phyloP scores from a whole-genome alignment of 2,329 filamentous ascomycete species.

The Cyphellophora attinorum region DNA sequence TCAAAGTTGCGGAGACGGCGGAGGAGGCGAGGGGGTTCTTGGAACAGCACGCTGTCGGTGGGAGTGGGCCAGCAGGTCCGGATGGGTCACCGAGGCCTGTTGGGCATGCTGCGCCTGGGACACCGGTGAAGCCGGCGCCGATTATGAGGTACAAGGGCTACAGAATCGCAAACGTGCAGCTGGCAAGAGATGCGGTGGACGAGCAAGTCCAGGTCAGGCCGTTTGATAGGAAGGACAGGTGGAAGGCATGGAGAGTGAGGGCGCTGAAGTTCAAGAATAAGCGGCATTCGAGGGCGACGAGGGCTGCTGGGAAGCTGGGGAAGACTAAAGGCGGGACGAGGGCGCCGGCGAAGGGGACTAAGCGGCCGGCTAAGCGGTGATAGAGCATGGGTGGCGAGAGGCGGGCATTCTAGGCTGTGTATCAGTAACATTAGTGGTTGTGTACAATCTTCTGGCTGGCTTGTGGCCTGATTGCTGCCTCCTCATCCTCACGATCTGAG shows the following conservation, averaged over 20 bases:
- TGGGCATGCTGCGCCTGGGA: conserved; percentile 10
- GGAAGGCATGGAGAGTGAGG: conserved; percentile 56
- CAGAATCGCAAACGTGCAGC: conserved; percentile 44
- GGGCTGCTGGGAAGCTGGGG: conserved; percentile 55
- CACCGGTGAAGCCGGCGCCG: conserved; percentile 19
- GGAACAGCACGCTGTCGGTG: conserved; percentile 3
- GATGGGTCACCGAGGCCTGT: conserved; percentile 6
- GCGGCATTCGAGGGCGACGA: conserved; percentile 46
- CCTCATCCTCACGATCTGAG: no score
- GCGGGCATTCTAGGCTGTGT: no score
- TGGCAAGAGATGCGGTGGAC: conserved; percentile 30
- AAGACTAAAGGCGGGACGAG: conserved; percentile 45
- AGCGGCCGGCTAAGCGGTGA: no score
- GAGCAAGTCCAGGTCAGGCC: conserved; percentile 46
- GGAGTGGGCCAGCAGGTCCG: conserved; percentile 12
- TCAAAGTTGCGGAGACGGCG: conserved; percentile 16
- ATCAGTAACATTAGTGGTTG: no score
- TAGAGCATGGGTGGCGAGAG: no score
- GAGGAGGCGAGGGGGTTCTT: conserved; percentile 3
- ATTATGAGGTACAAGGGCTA: conserved; percentile 20
- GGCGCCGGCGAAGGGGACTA: not conserved
- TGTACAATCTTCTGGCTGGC: no score
- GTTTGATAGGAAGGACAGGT: conserved; percentile 51
- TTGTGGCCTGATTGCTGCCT: no score
- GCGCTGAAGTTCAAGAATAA: conserved; percentile 36